phyloP scores from a whole-genome alignment of 2,329 filamentous ascomycete species.

The Aspergillus oerlinghausenensis region DNA sequence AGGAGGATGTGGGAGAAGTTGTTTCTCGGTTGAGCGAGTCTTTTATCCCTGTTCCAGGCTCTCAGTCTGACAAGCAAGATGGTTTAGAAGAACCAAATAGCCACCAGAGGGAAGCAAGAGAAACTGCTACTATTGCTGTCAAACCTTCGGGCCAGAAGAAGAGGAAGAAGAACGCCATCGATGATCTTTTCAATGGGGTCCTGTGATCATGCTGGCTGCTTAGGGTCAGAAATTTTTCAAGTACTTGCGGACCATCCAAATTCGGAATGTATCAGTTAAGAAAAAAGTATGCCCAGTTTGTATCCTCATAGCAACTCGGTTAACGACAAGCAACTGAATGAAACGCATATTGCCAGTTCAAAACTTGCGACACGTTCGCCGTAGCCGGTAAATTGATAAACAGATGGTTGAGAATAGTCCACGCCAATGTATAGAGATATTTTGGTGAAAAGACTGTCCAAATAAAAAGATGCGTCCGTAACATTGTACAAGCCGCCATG shows the following conservation, averaged over 20 bases:
- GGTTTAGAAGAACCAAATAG: slow-evolving; percentile 1
- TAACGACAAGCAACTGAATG: neutral
- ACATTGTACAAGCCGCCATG: slow-evolving; percentile 79
- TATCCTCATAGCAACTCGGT: neutral
- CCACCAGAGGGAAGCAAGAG: slow-evolving; percentile 8
- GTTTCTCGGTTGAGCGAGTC: slow-evolving; percentile 15
- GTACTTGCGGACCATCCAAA: neutral
- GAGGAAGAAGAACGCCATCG: slow-evolving; percentile 61
- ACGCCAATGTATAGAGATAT: slow-evolving; percentile 86
- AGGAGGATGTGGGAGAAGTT: slow-evolving; percentile 24
- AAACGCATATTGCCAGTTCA: neutral
- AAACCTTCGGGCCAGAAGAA: slow-evolving; percentile 38
- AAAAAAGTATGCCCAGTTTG: neutral
- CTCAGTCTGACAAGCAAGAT: neutral
- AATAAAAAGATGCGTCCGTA: slow-evolving; percentile 90
- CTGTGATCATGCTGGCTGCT: slow-evolving; percentile 21
- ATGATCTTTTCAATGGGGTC: slow-evolving; percentile 65
- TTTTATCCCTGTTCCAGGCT: neutral
- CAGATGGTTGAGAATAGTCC: slow-evolving; percentile 79
- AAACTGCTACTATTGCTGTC: slow-evolving; percentile 3
- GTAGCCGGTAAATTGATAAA: slow-evolving; percentile 63
- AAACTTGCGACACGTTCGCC: slow-evolving; percentile 8
- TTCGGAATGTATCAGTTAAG: neutral
- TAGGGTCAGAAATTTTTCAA: neutral
- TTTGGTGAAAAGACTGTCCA: slow-evolving; percentile 99